Base-by-base conservation (phyloP, 768 basidiomycete species). In the Leccinum longicurvipes region DNA sequence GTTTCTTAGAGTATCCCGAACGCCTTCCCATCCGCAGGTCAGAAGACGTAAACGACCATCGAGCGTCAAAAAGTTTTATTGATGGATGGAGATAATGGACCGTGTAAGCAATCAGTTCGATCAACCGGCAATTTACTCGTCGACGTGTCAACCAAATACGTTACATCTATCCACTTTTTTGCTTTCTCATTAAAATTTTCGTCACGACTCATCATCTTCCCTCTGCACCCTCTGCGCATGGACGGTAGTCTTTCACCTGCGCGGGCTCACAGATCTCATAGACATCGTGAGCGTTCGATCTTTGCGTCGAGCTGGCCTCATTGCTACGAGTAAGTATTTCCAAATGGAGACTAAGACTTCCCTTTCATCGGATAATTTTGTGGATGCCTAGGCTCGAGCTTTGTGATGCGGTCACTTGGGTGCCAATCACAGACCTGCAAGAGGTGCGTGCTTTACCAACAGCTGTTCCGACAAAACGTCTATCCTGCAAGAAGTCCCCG, bases 21-120 rank as follows among this genome's bases (percentile, higher is more conserved):
- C 23, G 39, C 48, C 46, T 55, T 24, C 19, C 27, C n/a, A n/a
- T 24, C n/a, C 10, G 23, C 53, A 36, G 11, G 53, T 48, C 32
- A 11, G 23, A 67, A 62, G 54, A 62, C 65, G 65, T 67, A 65
- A 66, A 45, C 8, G 41, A 27, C 21, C 19, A 47, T 32, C 36
- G 9, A 53, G 32, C 24, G 47, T 28, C 23, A 49, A 49, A 31
- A n/a, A 10, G 2, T 17, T 25, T 42, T 56, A 39, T 54, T 21
- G 51, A 58, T 60, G 41, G 42, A 41, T 54, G 41, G 45, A 42
- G 27, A 45, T 34, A 4, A 45, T 34, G 17, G 10, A 41, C 17
- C 39, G 19, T 41, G 39, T 19, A 41, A 41, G 39, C 19, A 41
- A 19, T 11, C 42, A 42, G 25, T 24, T 49, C 21, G 49, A 27